These are phyloP conservation scores for Sisymbrium altissimum DNA, from an alignment of 345 rosid species.

Conservation along the genomic window DNA sequence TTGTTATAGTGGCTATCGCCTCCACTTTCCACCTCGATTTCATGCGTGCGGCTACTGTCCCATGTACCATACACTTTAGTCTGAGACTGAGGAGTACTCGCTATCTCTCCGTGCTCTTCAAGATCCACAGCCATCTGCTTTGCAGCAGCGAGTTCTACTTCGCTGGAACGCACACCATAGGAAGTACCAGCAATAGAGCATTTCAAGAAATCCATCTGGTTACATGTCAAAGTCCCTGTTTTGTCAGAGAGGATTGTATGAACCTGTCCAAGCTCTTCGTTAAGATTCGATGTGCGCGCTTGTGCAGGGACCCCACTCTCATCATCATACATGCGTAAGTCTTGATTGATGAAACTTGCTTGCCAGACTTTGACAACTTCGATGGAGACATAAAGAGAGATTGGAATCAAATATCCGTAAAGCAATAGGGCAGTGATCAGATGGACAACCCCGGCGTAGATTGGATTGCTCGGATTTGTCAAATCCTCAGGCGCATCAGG, in stretches of 20 bases:
- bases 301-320: conserved; percentile 78
- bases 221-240: conserved; percentile 98
- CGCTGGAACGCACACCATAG: conserved; percentile 66
- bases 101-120: conserved; percentile 53
- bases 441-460: conserved; percentile 70
- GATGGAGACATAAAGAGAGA: conserved; percentile 93
- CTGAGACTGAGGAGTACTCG: conserved; percentile 36
- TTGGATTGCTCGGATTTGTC: conserved; percentile 59
- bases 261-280: conserved; percentile 98
- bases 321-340: conserved; percentile 81
- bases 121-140: conserved; percentile 81
- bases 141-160: conserved; percentile 91
- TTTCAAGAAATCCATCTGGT: conserved; percentile 97
- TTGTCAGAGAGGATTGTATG: conserved; percentile 97
- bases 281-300: conserved; percentile 94
- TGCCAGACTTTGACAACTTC: conserved; percentile 97
- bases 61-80: conserved; percentile 35
- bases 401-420: conserved; percentile 96
- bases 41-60: conserved; percentile 44
- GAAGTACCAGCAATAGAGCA: conserved; percentile 91
- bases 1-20: conserved; percentile 47
- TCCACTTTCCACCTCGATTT: conserved; percentile 70
- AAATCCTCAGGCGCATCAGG: conserved; percentile 47
- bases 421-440: conserved; percentile 90
- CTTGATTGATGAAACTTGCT: conserved; percentile 90